Percentiles rank a stretch among this genome's conserved stretches.
Conservation (phyloP, 2,329 filamentous ascomycete genomes). For the Thelonectria rubi region DNA sequence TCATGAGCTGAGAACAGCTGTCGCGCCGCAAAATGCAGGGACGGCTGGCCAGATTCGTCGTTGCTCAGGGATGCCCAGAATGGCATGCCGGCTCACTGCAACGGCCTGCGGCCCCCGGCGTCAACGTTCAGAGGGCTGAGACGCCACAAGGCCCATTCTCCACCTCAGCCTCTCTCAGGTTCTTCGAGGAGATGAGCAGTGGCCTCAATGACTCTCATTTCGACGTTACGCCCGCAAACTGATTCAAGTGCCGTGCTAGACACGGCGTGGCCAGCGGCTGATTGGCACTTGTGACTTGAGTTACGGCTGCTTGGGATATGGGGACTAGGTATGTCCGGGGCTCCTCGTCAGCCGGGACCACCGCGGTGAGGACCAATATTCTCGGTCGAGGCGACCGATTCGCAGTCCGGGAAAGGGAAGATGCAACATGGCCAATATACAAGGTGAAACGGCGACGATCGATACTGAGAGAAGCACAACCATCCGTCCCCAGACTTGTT, state of each 20-base stretch:
- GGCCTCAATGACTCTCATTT: slow-evolving; percentile 37
- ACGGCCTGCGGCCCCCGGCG: slow-evolving; percentile 1
- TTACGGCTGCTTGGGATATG: slow-evolving; percentile 30
- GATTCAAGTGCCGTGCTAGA: slow-evolving; percentile 40
- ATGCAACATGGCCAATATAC: slow-evolving; percentile 27
- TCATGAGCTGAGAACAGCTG: slow-evolving; percentile 10
- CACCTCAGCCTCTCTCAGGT: neutral
- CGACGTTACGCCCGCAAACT: slow-evolving; percentile 41
- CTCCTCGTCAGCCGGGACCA: slow-evolving; percentile 9
- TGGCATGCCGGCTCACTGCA: slow-evolving; percentile 16
- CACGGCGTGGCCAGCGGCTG: slow-evolving; percentile 38
- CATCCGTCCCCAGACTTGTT: slow-evolving; percentile 6
- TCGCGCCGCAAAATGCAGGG: slow-evolving; percentile 1
- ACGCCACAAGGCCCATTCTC: slow-evolving; percentile 13
- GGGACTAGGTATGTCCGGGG: slow-evolving; percentile 27
- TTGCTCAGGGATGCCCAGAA: slow-evolving; percentile 14
- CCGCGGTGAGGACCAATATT: slow-evolving; percentile 8
- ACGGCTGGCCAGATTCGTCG: slow-evolving; percentile 3
- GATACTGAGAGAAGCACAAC: slow-evolving; percentile 1
- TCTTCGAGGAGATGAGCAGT: slow-evolving; percentile 6
- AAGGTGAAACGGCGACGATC: slow-evolving; percentile 19
- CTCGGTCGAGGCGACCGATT: neutral
- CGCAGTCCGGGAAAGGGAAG: slow-evolving; percentile 30
- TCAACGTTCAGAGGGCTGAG: slow-evolving; percentile 15
- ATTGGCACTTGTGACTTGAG: neutral